Evolutionary conservation across 176 grass and related monocot genomes (phyloP), one percentile per base, ranked within the genome.

Genomic region (Carex pumila): DNA sequence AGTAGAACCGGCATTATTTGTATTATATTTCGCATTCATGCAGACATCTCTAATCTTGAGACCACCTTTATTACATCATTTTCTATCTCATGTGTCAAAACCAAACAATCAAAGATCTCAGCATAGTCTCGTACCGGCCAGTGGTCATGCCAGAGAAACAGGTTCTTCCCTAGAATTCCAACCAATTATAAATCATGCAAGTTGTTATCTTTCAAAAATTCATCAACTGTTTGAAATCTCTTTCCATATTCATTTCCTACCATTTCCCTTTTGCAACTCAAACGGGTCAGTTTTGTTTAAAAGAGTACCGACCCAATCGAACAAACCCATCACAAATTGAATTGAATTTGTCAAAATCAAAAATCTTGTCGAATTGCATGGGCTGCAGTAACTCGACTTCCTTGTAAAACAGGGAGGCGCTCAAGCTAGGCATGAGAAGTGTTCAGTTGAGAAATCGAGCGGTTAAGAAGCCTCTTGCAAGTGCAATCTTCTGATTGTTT

Each of bases 401-500:
- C 91, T 99, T 99, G 84, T 99, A 99, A 73, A 99, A 94, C 43
- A 99, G 72, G 0, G 96, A 92, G 55, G 96, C 96, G 63, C 96
- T 99, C 77, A 99, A 71, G 77, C 91, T 99, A 59, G 96, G 96
- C 91, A 99, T 99, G 61, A 99, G 89, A 67, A 99, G 93, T 39
- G 96, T 94, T 37, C 93, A 86, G 62, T 99, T 95, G 18, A 99
- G 79, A 65, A 92, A 94, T 65, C 87, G 93, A 1, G 96, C 93
- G 5, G 93, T 99, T 86, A 88, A 95, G 73, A 91, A 91, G 61
- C 93, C 86, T 61, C 96, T 94, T 36, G 96, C 96, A 19, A 99
- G 85, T 18, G 96, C 96, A 66, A 95, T 99, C 87, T 99, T 99
- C 57, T 99, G 96, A 77, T 95, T 99, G 87, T 99, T 99, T 83